Percentiles rank a stretch among this genome's conserved stretches.
Evolutionary conservation across 169 alveolate genomes (phyloP).

Genomic region (Pseudocohnilembus persalinus): DNA sequence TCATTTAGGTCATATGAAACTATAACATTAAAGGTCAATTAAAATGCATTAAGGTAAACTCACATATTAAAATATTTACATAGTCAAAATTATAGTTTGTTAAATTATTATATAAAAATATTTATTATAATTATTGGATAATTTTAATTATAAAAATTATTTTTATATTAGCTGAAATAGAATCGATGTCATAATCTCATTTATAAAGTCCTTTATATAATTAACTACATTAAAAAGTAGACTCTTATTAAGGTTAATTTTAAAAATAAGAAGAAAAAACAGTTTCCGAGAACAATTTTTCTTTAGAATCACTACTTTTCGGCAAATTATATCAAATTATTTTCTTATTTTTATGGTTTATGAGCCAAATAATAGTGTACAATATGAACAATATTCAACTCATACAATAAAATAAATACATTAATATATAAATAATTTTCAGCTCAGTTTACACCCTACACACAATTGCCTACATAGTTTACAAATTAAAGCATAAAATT

Average conservation of each 20-base stretch:
- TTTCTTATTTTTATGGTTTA: background rate
- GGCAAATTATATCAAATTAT: background rate
- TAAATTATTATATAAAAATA: too few species aligned
- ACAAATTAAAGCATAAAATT: background rate
- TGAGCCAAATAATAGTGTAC: background rate
- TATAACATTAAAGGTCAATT: too few species aligned
- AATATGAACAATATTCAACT: background rate
- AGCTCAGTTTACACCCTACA: conserved; percentile 17
- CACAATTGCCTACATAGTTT: background rate
- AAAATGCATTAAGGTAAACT: too few species aligned
- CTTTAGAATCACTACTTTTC: background rate
- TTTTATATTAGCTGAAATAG: too few species aligned
- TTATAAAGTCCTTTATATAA: too few species aligned
- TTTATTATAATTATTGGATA: too few species aligned
- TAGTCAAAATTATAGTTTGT: too few species aligned
- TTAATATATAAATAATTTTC: background rate
- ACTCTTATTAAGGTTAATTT: too few species aligned
- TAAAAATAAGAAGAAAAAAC: background rate
- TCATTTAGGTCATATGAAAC: background rate
- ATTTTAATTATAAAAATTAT: too few species aligned
- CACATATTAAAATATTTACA: too few species aligned
- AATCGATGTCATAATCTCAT: too few species aligned
- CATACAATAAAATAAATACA: background rate
- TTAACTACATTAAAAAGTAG: too few species aligned
- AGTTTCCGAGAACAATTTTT: background rate